These are phyloP conservation scores for Fusarium chaquense DNA, from an alignment of 2,329 filamentous ascomycete species.

Conservation along the genomic window DNA sequence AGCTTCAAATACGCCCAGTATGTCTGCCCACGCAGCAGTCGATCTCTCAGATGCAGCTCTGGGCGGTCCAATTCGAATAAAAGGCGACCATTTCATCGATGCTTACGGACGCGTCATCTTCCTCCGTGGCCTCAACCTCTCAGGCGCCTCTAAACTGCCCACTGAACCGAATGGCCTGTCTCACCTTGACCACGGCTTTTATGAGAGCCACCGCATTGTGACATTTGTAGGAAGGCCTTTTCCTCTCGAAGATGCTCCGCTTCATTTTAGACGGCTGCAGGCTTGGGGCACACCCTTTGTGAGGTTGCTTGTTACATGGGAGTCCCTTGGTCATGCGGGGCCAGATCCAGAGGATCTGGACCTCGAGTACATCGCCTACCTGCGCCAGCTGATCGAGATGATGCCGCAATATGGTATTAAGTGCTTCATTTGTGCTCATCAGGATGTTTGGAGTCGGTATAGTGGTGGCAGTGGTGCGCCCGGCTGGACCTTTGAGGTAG, in stretches of 20 bases:
- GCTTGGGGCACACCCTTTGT: conserved; percentile 56
- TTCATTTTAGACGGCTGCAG: conserved; percentile 55
- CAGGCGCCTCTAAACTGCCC: conserved; percentile 57
- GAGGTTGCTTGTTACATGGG: conserved; percentile 58
- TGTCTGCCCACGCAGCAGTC: conserved; percentile 47
- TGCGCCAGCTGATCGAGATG: conserved; percentile 52
- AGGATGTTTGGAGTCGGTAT: conserved; percentile 59
- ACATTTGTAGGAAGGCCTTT: conserved; percentile 57
- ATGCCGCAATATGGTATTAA: conserved; percentile 56
- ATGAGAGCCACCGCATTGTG: conserved; percentile 55
- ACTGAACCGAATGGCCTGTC: conserved; percentile 54
- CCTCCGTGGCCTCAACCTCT: conserved; percentile 58
- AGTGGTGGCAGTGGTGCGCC: conserved; percentile 58
- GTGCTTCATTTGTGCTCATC: conserved; percentile 58
- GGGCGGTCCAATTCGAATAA: conserved; percentile 49
- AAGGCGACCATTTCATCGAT: conserved; percentile 52
- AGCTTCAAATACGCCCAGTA: conserved; percentile 14
- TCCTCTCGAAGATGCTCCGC: conserved; percentile 53
- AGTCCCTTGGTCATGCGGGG: conserved; percentile 53
- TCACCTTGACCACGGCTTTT: conserved; percentile 57
- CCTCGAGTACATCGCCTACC: conserved; percentile 55
- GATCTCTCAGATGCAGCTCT: conserved; percentile 53
- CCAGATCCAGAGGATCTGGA: conserved; percentile 52
- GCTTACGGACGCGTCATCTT: conserved; percentile 54
- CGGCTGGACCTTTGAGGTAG: conserved; percentile 57